phyloP scores from a whole-genome alignment of 768 basidiomycete species.

The Lentinula lateritia region DNA sequence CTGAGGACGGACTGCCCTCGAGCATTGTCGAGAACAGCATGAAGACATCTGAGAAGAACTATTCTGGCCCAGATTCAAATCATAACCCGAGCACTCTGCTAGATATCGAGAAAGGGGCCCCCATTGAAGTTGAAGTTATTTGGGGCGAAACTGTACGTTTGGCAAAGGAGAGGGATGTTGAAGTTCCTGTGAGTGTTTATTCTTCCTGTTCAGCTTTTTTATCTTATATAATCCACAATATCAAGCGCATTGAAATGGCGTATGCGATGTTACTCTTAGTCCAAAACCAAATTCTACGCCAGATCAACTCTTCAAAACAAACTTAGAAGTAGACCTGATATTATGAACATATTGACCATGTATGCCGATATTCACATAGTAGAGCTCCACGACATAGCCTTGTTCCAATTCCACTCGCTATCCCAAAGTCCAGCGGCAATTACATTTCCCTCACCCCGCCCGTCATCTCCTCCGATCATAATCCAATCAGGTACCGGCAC shows the following conservation, averaged over 20 bases:
- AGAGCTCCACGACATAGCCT: slow-evolving; percentile 39
- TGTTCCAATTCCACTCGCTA: slow-evolving; percentile 39
- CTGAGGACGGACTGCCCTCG: slow-evolving; percentile 44
- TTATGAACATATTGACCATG: not conserved
- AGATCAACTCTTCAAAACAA: not conserved
- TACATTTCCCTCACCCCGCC: slow-evolving; percentile 65
- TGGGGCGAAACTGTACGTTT: slow-evolving; percentile 55
- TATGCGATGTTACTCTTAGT: slow-evolving; percentile 9
- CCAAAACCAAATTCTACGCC: slow-evolving; percentile 10
- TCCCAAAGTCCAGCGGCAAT: slow-evolving; percentile 60
- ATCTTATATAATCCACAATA: not conserved
- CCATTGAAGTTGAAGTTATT: slow-evolving; percentile 66
- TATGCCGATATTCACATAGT: not conserved
- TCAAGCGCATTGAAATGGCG: slow-evolving; percentile 6
- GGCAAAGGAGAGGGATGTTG: slow-evolving; percentile 37
- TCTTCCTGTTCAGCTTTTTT: too few species aligned
- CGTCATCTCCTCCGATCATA: slow-evolving; percentile 51
- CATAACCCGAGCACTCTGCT: slow-evolving; percentile 60
- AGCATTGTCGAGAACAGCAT: slow-evolving; percentile 33
- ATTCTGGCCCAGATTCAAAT: slow-evolving; percentile 34
- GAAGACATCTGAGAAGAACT: slow-evolving; percentile 29
- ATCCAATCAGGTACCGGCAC: slow-evolving; percentile 76
- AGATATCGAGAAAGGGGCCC: slow-evolving; percentile 47
- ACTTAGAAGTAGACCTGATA: not conserved
- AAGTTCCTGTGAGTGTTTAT: slow-evolving; percentile 17